Base-by-base conservation (phyloP, 2,329 filamentous ascomycete species). In the Exophiala viscosa region DNA sequence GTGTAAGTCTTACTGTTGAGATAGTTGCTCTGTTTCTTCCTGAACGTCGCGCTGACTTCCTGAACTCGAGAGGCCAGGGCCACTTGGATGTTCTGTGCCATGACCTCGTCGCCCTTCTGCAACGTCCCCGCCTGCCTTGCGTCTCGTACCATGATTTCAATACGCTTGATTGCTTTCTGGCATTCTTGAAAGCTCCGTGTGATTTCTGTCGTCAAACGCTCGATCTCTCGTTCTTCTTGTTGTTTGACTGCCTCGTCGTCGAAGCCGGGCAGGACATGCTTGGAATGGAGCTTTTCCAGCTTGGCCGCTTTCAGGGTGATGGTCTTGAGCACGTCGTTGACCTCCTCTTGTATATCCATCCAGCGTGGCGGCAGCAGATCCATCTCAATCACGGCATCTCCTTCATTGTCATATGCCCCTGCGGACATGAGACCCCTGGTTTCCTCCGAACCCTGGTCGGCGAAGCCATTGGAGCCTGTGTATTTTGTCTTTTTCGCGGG, bases 371-470 rank as follows among this genome's bases (percentile, higher is more conserved):
- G 93, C 14, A 99, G 79, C 35, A 96, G 76, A 71, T 97, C 92
- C 93, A 99, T 97, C 76, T 99, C 93, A 65, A 99, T 97, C 52
- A 99, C 84, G 15, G 89, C 88, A 71, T 97, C 92, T 67, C 90
- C 90, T 72, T 96, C 89, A 69, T 95, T 88, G 45, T 80, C 83
- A 68, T 87, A 90, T 63, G 86, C 85, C 64, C 81, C 84, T 50
- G 83, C 79, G 58, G 90, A 88, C 68, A 99, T 87, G 64, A 99
- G 86, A 36, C 92, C 90, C 61, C 89, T 87, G 54, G 83, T 80
- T 72, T 89, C 86, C 64, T 85, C 82, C 50, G 76, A 80, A 57
- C 76, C 80, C 68, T 81, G 76, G 54, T 85, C 82, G 58, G 77
- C 76, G 67, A 83, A 83, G 71, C 79, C 80, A 76, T 81, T 79